Conservation (phyloP, 208 protist species). For the Acanthamoeba quina region DNA sequence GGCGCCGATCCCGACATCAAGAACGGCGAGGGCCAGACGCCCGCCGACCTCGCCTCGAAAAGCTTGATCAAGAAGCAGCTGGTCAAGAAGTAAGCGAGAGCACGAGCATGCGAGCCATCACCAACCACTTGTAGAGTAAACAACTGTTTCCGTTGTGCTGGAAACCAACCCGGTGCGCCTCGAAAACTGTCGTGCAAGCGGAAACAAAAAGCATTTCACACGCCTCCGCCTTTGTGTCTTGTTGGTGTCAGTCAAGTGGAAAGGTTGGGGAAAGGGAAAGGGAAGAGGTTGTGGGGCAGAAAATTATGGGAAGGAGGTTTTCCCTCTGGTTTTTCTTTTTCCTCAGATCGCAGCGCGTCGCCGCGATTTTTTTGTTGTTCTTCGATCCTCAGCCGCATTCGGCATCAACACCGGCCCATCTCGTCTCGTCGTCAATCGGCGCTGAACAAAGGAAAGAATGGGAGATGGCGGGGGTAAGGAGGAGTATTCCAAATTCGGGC, state of each 20-base stretch:
- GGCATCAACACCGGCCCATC: neutral
- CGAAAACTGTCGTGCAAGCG: too few species aligned
- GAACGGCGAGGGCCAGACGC: conserved; percentile 25
- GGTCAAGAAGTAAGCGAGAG: neutral
- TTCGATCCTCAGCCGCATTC: neutral
- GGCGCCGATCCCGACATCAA: conserved; percentile 27
- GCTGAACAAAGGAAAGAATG: neutral
- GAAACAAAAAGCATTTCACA: too few species aligned
- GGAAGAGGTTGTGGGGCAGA: neutral
- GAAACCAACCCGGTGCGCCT: too few species aligned
- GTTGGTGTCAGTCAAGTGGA: too few species aligned
- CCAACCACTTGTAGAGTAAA: too few species aligned
- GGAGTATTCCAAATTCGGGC: conserved; percentile 51
- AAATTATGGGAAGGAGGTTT: conserved; percentile 4
- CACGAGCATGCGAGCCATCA: too few species aligned
- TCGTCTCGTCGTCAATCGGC: conserved; percentile 6
- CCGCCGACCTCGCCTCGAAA: conserved; percentile 13
- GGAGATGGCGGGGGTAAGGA: neutral
- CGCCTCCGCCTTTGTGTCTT: too few species aligned
- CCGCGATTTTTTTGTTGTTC: neutral
- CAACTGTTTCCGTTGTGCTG: too few species aligned
- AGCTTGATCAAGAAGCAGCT: conserved; percentile 28
- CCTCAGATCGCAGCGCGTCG: too few species aligned
- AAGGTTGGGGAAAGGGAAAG: too few species aligned
- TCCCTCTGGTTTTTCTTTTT: neutral